Percentiles rank a stretch among this genome's conserved stretches.
Evolutionary conservation across 2,329 filamentous ascomycete species (phyloP).

Genomic region (Xylaria sp.): DNA sequence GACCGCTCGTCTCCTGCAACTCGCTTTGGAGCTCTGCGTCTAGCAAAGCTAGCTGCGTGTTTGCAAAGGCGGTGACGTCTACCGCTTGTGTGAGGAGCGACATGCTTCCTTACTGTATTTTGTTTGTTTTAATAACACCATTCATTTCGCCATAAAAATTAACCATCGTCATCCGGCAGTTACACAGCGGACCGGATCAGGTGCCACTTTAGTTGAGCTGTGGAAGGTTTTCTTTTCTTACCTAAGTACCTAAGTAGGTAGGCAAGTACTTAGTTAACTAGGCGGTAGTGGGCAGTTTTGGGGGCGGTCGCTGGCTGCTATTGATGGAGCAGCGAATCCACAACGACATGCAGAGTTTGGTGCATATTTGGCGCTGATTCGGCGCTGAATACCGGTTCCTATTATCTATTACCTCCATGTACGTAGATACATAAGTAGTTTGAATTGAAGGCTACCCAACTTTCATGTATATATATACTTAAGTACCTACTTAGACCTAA

Average conservation of each 20-base stretch:
- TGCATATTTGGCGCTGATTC: background rate
- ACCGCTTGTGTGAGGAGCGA: conserved; percentile 57
- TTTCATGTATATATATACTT: no score
- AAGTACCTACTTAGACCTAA: background rate
- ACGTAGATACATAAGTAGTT: no score
- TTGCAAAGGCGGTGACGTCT: conserved; percentile 75
- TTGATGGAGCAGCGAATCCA: conserved; percentile 8
- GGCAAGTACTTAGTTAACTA: no score
- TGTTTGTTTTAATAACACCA: background rate
- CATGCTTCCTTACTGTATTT: conserved; percentile 44
- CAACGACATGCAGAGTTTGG: background rate
- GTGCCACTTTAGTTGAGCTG: background rate
- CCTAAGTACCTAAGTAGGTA: no score
- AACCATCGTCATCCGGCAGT: background rate
- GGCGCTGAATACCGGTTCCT: background rate
- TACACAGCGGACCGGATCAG: background rate
- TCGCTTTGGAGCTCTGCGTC: conserved; percentile 78
- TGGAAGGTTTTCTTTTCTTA: background rate
- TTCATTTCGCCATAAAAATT: background rate
- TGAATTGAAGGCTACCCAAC: background rate
- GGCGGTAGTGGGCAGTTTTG: background rate
- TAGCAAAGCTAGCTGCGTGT: conserved; percentile 76
- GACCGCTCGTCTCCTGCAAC: conserved; percentile 73
- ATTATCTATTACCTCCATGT: no score
- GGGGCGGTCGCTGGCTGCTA: background rate